Base-by-base conservation (phyloP, 495 filamentous ascomycete species). In the Jackrogersella minutella region DNA sequence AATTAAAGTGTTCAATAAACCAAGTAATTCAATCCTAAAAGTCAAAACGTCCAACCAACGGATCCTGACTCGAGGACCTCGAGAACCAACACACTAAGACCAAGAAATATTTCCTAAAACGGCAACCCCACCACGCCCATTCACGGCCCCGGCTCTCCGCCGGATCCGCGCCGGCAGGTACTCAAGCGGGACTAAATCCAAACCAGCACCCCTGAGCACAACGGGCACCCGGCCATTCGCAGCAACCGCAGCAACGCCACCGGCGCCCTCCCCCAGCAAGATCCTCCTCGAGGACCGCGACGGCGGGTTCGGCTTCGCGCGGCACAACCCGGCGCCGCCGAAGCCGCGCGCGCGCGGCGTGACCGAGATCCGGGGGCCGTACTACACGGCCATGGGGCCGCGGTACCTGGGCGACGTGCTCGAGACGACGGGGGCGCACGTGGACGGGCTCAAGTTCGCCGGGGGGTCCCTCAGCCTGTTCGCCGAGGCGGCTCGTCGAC, bases 391-490 rank as follows among this genome's bases (percentile, higher is more conserved):
- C 11, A 84, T 85, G 81, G 84, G 85, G 3, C 81, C 82, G 58
- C 72, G 78, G 19, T 84, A 85, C 47, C 71, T 87, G 1, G 75
- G 77, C 13, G 82, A 85, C 72, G 74, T 85, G 10, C 73, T 85
- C 4, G 82, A 86, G 58, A 85, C 83, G 22, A 85, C 84, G 84
- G 81, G 83, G 7, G 69, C 78, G 8, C 80, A 86, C 71, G 77
- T 86, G 16, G 85, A 86, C 63, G 83, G 85, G 1, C 73, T 87
- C 8, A 86, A 86, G 51, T 86, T 86, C 73, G 83, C 83, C 2
- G 84, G 85, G 68, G 84, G 84, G 0, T 85, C 84, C 3, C 86
- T 86, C 66, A 78, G 80, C n/a, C 76, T 85, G 0, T 82, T 85
- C 70, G 17, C 61, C 86, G 46, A 78, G 78, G 10, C 82, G 84